Evolutionary conservation across 176 grass and related monocot genomes (phyloP).

Genomic region (Poa annua): DNA sequence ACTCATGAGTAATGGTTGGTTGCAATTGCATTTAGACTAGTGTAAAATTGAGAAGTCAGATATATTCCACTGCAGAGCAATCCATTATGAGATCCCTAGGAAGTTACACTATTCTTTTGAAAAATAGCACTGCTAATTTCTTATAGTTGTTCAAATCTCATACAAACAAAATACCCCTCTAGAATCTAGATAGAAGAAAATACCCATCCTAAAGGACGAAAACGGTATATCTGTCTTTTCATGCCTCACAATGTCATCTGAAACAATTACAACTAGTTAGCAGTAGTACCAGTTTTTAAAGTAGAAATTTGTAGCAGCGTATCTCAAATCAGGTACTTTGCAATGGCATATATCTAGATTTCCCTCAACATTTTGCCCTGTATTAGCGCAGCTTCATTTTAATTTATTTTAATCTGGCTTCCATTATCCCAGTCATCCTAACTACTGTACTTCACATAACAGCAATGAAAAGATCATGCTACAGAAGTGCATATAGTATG

Average conservation of each 20-base stretch:
- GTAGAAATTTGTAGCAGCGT: background rate
- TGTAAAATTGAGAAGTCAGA: background rate
- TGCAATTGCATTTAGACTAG: slow-evolving; percentile 1
- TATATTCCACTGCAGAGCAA: background rate
- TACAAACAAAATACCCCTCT: background rate
- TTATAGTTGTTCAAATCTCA: background rate
- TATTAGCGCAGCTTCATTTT: slow-evolving; percentile 25
- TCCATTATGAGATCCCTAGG: background rate
- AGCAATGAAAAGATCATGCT: background rate
- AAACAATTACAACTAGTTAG: background rate
- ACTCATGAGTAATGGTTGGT: slow-evolving; percentile 17
- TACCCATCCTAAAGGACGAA: background rate
- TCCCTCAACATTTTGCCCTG: background rate
- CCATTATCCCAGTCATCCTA: slow-evolving; percentile 4
- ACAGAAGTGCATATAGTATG: slow-evolving; percentile 8
- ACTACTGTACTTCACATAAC: slow-evolving; percentile 15
- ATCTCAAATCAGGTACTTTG: background rate
- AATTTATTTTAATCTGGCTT: slow-evolving; percentile 25
- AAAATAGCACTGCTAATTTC: background rate
- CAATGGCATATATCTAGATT: background rate
- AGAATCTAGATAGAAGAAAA: slow-evolving; percentile 5
- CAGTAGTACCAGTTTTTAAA: background rate
- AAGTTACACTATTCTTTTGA: background rate
- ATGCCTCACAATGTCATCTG: slow-evolving; percentile 1
- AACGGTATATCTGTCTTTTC: background rate